Percentiles rank a stretch among this genome's conserved stretches.
These are phyloP conservation scores for Mycena maculata DNA, from an alignment of 768 basidiomycete genomes.

Conservation along the genomic window DNA sequence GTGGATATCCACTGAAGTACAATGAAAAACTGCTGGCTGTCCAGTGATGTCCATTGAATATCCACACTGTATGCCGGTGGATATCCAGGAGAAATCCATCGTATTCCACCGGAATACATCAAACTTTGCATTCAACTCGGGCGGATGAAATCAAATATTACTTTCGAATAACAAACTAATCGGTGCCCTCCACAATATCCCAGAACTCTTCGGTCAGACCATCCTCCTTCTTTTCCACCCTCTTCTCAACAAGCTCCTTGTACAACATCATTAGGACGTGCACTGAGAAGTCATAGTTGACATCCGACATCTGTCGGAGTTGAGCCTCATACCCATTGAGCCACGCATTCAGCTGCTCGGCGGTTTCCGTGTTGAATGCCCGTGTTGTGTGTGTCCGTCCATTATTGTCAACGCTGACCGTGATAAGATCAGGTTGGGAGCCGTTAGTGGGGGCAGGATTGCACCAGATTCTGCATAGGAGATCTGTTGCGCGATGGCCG, in stretches of 20 bases:
- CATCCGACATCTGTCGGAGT: not conserved
- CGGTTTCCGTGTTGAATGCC: conserved; percentile 8
- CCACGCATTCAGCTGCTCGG: not conserved
- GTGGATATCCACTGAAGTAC: too few relatives aligned
- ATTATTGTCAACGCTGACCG: not conserved
- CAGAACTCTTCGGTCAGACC: not conserved
- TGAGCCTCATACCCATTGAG: conserved; percentile 3
- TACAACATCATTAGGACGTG: conserved; percentile 1
- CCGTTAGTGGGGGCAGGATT: conserved; percentile 2
- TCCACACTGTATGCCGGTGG: too few relatives aligned
- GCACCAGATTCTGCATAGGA: not conserved
- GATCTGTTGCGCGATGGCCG: not conserved
- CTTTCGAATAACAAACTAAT: too few relatives aligned
- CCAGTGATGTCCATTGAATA: too few relatives aligned
- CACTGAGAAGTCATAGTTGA: not conserved
- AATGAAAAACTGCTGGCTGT: too few relatives aligned
- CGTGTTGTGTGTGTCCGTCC: not conserved
- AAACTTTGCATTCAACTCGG: too few relatives aligned
- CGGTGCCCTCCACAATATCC: not conserved
- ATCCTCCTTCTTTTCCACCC: not conserved
- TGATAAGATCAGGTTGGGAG: not conserved
- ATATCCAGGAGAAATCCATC: too few relatives aligned
- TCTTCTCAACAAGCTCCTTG: not conserved
- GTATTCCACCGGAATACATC: too few relatives aligned
- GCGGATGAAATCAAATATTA: too few relatives aligned